Percentiles rank a stretch among this genome's conserved stretches.
phyloP scores from a whole-genome alignment of 2,329 filamentous ascomycete genomes.

The Botrytis medusae region DNA sequence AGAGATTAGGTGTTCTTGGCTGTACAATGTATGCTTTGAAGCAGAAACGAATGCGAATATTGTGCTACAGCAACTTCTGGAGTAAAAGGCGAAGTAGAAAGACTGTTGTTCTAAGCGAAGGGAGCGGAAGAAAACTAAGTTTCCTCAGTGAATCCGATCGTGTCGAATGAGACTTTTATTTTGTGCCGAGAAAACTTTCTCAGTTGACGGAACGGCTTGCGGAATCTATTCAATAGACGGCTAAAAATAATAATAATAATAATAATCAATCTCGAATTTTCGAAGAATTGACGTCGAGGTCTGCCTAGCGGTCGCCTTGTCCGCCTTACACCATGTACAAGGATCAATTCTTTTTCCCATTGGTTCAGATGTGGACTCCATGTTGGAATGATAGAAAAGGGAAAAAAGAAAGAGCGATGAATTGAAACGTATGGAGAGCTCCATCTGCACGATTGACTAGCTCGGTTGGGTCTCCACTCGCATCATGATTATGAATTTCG shows the following conservation, averaged over 20 bases:
- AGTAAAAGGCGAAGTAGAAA: not conserved
- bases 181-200: not conserved
- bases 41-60: not conserved
- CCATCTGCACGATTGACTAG: constrained; percentile 12
- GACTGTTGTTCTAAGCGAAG: not conserved
- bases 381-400: not conserved
- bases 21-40: not conserved
- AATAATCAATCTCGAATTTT: not conserved
- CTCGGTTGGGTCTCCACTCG: constrained; percentile 1
- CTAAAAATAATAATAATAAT: not conserved
- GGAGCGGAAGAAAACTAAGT: not conserved
- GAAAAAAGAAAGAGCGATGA: not conserved
- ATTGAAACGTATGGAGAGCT: not conserved
- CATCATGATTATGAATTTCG: not conserved
- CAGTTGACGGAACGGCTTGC: not conserved
- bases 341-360: not conserved
- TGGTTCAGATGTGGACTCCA: not conserved
- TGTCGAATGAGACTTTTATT: not conserved
- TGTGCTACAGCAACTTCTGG: not conserved
- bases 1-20: not conserved
- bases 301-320: constrained; percentile 31
- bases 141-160: not conserved
- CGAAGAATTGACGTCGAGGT: constrained; percentile 18
- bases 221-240: not conserved
- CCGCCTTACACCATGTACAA: constrained; percentile 23